Conservation (phyloP, 345 rosid species). For the Euphorbia lathyris region DNA sequence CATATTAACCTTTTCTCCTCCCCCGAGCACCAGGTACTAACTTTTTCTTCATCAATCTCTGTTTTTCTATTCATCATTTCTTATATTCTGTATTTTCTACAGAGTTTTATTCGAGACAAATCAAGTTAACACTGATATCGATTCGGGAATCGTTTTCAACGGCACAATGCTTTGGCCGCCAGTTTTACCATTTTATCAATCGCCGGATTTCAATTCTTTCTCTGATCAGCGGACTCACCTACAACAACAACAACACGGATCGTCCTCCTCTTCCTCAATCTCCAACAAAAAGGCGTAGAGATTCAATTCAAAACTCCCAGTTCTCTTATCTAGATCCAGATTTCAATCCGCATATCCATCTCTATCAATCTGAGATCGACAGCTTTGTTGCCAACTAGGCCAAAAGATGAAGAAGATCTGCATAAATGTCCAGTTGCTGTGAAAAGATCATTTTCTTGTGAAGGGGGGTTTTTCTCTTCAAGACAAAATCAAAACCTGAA, state of each 20-base stretch:
- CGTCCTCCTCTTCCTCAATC: not conserved
- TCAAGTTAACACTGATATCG: constrained; percentile 16
- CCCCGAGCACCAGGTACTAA: not conserved
- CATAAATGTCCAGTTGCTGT: constrained; percentile 27
- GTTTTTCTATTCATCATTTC: not conserved
- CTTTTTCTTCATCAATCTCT: not conserved
- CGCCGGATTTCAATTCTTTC: constrained; percentile 35
- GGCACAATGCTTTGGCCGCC: not conserved
- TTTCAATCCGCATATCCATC: constrained; percentile 44
- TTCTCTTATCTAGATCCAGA: constrained; percentile 39
- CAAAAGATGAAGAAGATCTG: too few relatives aligned
- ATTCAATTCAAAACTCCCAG: constrained; percentile 31
- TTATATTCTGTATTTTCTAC: not conserved
- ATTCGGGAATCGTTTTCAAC: constrained; percentile 24
- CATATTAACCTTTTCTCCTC: not conserved
- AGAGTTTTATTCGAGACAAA: not conserved
- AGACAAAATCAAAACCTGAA: constrained; percentile 28
- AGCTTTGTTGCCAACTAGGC: constrained; percentile 46
- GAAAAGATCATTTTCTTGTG: constrained; percentile 47
- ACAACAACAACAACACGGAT: constrained; percentile 31
- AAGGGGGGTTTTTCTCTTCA: constrained; percentile 35
- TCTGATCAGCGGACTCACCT: constrained; percentile 43
- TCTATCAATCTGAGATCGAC: constrained; percentile 57
- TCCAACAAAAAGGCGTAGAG: constrained; percentile 47
- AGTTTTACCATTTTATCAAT: constrained; percentile 30